phyloP scores from a whole-genome alignment of 495 filamentous ascomycete species.

The Chaetomium fimeti region DNA sequence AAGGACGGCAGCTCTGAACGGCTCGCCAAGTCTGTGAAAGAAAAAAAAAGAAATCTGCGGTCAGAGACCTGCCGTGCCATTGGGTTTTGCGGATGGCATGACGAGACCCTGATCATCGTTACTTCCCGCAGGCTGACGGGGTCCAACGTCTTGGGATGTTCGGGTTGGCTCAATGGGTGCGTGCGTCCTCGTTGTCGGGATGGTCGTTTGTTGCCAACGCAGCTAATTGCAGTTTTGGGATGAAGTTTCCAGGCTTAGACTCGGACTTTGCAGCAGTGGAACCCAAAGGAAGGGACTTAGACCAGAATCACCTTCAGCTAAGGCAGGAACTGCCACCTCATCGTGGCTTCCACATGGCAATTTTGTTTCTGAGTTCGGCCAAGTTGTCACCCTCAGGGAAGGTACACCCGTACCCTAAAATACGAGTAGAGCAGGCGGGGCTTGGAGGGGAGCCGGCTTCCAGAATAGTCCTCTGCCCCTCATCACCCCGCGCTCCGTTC shows the following conservation, averaged over 20 bases:
- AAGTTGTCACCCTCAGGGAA: background rate
- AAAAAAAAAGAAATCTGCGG: background rate
- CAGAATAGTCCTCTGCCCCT: slow-evolving; percentile 26
- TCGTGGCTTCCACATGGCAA: slow-evolving; percentile 18
- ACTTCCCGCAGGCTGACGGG: background rate
- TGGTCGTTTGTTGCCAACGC: background rate
- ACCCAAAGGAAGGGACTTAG: background rate
- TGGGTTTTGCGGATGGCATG: background rate
- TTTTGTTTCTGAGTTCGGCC: background rate
- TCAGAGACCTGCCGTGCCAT: background rate
- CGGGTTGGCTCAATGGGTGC: slow-evolving; percentile 5
- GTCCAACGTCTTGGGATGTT: background rate
- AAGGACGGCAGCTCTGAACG: background rate
- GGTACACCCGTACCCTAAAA: too few relatives aligned
- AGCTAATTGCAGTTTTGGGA: background rate
- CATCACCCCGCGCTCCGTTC: background rate
- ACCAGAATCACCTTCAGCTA: background rate
- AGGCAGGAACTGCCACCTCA: slow-evolving; percentile 17
- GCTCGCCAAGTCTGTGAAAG: background rate
- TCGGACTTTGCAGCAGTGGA: background rate
- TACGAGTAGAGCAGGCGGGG: background rate
- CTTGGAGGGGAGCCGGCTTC: slow-evolving; percentile 21
- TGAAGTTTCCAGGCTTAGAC: background rate
- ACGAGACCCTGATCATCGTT: background rate
- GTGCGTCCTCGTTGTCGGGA: background rate